Evolutionary conservation across 352 stramenopile species (phyloP).

Genomic region (Thraustotheca clavata): DNA sequence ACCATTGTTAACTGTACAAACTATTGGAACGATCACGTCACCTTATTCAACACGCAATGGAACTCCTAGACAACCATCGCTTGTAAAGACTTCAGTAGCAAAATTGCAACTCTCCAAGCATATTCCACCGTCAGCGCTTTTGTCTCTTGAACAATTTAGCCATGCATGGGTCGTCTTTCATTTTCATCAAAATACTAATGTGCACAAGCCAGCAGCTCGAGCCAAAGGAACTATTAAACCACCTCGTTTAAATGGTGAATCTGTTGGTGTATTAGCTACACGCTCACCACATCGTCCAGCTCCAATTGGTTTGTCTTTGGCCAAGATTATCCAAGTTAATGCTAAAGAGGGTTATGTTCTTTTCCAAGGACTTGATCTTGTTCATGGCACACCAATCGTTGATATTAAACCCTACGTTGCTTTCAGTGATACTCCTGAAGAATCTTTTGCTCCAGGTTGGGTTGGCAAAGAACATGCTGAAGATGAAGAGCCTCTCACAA

Average conservation of each 20-base stretch:
- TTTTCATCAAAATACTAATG: slow-evolving; percentile 88
- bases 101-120: slow-evolving; percentile 68
- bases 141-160: slow-evolving; percentile 79
- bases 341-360: slow-evolving; percentile 46
- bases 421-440: slow-evolving; percentile 10
- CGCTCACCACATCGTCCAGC: slow-evolving; percentile 95
- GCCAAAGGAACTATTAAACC: slow-evolving; percentile 39
- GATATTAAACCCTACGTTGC: slow-evolving; percentile 98
- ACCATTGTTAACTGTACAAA: slow-evolving; percentile 11
- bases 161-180: slow-evolving; percentile 89
- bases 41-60: slow-evolving; percentile 27
- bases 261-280: slow-evolving; percentile 92
- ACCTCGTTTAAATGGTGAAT: slow-evolving; percentile 20
- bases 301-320: slow-evolving; percentile 87
- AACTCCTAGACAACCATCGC: slow-evolving; percentile 67
- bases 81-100: slow-evolving; percentile 54
- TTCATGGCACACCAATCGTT: slow-evolving; percentile 95
- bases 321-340: slow-evolving; percentile 72
- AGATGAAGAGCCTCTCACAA: slow-evolving; percentile 13
- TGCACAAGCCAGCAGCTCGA: slow-evolving; percentile 47
- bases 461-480: slow-evolving; percentile 19
- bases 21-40: slow-evolving; percentile 8
- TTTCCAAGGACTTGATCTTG: slow-evolving; percentile 79
- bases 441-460: neutral
- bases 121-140: slow-evolving; percentile 62